Evolutionary conservation across 805 yeast species (phyloP).

Genomic region (Priceomyces carsonii): DNA sequence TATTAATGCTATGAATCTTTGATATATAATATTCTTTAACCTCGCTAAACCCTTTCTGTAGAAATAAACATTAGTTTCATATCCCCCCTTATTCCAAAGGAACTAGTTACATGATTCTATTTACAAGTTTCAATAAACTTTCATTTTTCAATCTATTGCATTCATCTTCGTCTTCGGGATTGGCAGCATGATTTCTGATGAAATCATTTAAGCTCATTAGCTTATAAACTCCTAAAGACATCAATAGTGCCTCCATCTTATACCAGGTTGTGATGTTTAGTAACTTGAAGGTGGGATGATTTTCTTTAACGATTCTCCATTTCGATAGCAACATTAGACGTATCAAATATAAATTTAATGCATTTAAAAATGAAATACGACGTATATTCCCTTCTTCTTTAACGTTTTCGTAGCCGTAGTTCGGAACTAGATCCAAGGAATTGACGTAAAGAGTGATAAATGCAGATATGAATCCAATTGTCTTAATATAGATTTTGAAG

Average conservation of each 20-base stretch:
- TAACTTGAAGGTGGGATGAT: constrained; percentile 33
- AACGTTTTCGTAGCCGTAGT: constrained; percentile 13
- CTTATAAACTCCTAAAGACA: constrained; percentile 38
- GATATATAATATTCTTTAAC: no score
- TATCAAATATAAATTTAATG: constrained; percentile 31
- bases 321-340: constrained; percentile 37
- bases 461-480: constrained; percentile 36
- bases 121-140: constrained; percentile 16
- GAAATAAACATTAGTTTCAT: no score
- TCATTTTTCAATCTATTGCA: constrained; percentile 14
- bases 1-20: constrained; percentile 34
- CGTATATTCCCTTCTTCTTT: constrained; percentile 15
- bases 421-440: constrained; percentile 20
- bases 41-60: no score
- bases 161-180: constrained; percentile 6
- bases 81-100: no score
- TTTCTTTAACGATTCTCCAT: constrained; percentile 43
- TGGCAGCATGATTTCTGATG: constrained; percentile 19
- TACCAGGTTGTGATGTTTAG: constrained; percentile 31
- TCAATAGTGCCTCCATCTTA: constrained; percentile 29
- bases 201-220: constrained; percentile 39
- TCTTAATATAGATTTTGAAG: constrained; percentile 35
- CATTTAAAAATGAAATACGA: constrained; percentile 27
- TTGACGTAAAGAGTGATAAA: constrained; percentile 25
- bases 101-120: constrained; percentile 20